These are phyloP conservation scores for Quercus gilva DNA, from an alignment of 306 rosid species.

Conservation along the genomic window DNA sequence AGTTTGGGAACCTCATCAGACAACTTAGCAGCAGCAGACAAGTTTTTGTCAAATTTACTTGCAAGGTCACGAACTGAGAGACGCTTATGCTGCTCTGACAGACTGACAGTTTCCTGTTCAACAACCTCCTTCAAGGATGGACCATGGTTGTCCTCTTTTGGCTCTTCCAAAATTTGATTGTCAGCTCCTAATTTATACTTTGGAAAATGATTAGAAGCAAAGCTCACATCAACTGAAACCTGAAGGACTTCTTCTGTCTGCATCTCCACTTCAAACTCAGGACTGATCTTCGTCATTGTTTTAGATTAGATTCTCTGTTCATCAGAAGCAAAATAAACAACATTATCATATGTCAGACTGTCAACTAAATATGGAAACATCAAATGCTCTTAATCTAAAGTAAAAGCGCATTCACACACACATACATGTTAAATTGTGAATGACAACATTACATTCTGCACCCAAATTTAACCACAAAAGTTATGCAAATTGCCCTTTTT, in stretches of 20 bases:
- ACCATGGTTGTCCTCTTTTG: slow-evolving; percentile 57
- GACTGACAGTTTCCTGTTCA: slow-evolving; percentile 66
- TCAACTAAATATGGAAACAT: neutral
- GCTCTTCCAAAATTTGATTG: slow-evolving; percentile 76
- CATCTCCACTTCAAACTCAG: slow-evolving; percentile 59
- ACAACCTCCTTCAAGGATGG: slow-evolving; percentile 79
- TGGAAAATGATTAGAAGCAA: slow-evolving; percentile 63
- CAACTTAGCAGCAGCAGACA: slow-evolving; percentile 89
- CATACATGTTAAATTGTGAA: neutral
- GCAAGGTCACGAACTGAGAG: slow-evolving; percentile 99
- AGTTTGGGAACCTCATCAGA: slow-evolving; percentile 69
- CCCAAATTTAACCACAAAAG: neutral
- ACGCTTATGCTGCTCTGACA: slow-evolving; percentile 87
- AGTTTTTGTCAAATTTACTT: slow-evolving; percentile 89
- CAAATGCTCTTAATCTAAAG: slow-evolving; percentile 1
- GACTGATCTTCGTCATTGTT: slow-evolving; percentile 87
- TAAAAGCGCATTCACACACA: neutral
- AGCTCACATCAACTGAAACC: slow-evolving; percentile 94
- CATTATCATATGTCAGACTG: neutral
- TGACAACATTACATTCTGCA: neutral
- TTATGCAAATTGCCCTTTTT: neutral
- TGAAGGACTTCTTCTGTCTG: slow-evolving; percentile 55
- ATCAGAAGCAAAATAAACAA: slow-evolving; percentile 19
- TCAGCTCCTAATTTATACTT: slow-evolving; percentile 81
- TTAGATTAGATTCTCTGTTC: slow-evolving; percentile 33